Evolutionary conservation across 148 eudicot genomes (phyloP).

Genomic region (Heliosperma pusillum): DNA sequence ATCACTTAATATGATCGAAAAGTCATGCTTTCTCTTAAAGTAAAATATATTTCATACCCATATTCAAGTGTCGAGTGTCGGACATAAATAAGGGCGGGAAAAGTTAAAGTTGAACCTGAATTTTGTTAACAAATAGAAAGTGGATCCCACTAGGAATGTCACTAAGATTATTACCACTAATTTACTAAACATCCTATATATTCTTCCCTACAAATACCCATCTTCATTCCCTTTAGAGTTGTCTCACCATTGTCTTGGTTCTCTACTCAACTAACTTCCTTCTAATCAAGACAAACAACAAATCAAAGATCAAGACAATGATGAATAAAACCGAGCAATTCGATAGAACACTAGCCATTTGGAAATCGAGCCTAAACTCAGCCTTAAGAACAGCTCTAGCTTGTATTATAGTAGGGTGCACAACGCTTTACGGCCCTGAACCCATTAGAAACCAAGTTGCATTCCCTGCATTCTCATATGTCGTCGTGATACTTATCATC

Average conservation of each 20-base stretch:
- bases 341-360: slow-evolving; percentile 34
- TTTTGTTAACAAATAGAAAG: slow-evolving; percentile 19
- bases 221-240: slow-evolving; percentile 8
- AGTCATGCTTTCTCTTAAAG: not conserved
- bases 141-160: slow-evolving; percentile 27
- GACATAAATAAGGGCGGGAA: not conserved
- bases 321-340: slow-evolving; percentile 24
- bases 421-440: slow-evolving; percentile 52
- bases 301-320: not conserved
- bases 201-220: slow-evolving; percentile 27
- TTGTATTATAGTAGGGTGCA: slow-evolving; percentile 50
- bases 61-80: slow-evolving; percentile 8
- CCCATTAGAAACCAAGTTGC: slow-evolving; percentile 28
- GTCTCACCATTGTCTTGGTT: slow-evolving; percentile 5
- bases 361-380: slow-evolving; percentile 44
- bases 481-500: slow-evolving; percentile 53
- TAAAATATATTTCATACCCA: not conserved
- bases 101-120: slow-evolving; percentile 1
- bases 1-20: not conserved
- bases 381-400: slow-evolving; percentile 64
- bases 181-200: slow-evolving; percentile 9
- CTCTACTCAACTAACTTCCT: slow-evolving; percentile 14
- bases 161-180: slow-evolving; percentile 26
- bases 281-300: slow-evolving; percentile 7
- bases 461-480: slow-evolving; percentile 67